phyloP scores from a whole-genome alignment of 192 early-diverging fungal genomes.

The Coemansia sp. region DNA sequence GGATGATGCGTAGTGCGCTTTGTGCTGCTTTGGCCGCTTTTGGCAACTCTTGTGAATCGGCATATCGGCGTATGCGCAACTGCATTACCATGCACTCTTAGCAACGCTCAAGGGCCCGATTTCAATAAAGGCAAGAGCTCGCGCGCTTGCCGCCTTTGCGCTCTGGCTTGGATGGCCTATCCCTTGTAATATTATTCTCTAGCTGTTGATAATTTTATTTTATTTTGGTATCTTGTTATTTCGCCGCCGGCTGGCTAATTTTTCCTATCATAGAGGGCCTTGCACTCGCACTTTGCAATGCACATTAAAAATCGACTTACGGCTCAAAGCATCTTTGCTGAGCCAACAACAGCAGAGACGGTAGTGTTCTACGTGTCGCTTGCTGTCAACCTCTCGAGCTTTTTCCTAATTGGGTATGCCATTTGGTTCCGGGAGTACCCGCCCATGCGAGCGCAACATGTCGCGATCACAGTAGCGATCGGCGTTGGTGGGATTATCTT shows the following conservation, averaged over 20 bases:
- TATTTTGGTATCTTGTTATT: not conserved
- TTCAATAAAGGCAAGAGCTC: not conserved
- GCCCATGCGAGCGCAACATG: constrained; percentile 44
- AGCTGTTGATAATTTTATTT: not conserved
- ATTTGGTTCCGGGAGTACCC: constrained; percentile 29
- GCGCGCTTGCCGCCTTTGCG: not conserved
- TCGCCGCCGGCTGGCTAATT: not conserved
- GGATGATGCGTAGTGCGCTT: not conserved
- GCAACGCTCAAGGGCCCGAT: not conserved
- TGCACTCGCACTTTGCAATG: constrained; percentile 4
- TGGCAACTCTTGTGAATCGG: not conserved
- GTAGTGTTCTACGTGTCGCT: constrained; percentile 27
- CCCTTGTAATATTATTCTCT: not conserved
- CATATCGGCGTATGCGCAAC: not conserved
- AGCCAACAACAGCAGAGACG: constrained; percentile 35
- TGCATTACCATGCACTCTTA: not conserved
- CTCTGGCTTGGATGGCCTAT: not conserved
- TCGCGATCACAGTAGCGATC: constrained; percentile 32
- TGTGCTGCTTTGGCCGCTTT: not conserved
- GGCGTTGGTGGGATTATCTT: constrained; percentile 38
- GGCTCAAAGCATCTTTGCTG: constrained; percentile 29
- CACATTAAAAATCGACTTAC: constrained; percentile 15
- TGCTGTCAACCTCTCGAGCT: constrained; percentile 21
- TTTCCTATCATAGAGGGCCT: not conserved
- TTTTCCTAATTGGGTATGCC: constrained; percentile 32